Evolutionary conservation across 2,329 filamentous ascomycete species (phyloP).

Genomic region (Colletotrichum filicis): DNA sequence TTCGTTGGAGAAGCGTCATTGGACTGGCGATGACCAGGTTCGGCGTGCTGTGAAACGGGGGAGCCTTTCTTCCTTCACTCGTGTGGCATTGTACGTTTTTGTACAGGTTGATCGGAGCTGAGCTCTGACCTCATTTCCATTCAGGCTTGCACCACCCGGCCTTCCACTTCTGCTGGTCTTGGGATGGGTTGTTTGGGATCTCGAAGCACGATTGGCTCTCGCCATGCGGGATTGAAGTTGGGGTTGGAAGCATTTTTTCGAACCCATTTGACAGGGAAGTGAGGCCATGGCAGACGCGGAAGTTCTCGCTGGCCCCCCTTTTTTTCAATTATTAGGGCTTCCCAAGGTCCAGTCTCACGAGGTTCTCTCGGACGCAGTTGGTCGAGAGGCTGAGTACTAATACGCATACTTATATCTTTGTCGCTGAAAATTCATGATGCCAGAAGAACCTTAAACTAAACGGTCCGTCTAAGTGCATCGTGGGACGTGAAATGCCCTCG

Average conservation of each 20-base stretch:
- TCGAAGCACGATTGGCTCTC: slow-evolving; percentile 29
- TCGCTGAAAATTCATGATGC: background rate
- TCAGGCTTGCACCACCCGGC: slow-evolving; percentile 26
- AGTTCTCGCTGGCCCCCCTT: slow-evolving; percentile 4
- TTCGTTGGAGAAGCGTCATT: background rate
- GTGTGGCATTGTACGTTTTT: background rate
- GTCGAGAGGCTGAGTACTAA: background rate
- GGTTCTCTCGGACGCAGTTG: background rate
- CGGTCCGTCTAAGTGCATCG: background rate
- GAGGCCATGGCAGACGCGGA: slow-evolving; percentile 22
- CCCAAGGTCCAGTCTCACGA: background rate
- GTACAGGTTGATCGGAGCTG: slow-evolving; percentile 10
- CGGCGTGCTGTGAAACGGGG: background rate
- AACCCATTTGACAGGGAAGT: slow-evolving; percentile 32
- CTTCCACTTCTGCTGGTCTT: slow-evolving; percentile 22
- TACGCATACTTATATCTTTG: background rate
- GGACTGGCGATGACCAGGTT: background rate
- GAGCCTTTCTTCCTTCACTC: background rate
- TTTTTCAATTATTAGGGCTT: background rate
- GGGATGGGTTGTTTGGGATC: slow-evolving; percentile 22
- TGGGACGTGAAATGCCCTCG: background rate
- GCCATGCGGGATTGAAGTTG: slow-evolving; percentile 26
- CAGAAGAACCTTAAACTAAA: background rate
- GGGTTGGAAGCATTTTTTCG: slow-evolving; percentile 17
- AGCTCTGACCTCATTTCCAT: slow-evolving; percentile 15